Conservation (phyloP, 345 rosid genomes). For the Nasturtium officinale region DNA sequence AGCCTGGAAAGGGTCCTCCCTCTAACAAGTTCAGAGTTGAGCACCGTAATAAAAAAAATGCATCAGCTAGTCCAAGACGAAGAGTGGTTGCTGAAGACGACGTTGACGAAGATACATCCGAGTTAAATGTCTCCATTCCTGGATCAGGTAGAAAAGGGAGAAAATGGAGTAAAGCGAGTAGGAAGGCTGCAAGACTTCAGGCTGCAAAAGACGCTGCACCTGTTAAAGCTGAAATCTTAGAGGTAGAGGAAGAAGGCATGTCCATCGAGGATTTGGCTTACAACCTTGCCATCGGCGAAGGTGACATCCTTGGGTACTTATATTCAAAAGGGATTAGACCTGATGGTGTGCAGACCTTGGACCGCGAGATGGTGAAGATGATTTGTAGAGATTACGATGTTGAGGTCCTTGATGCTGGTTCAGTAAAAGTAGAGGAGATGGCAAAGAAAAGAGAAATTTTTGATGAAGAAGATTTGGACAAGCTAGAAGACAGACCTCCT, state of each 20-base stretch:
- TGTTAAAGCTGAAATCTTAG: constrained; percentile 90
- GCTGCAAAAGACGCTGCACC: constrained; percentile 98
- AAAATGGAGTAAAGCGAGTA: constrained; percentile 96
- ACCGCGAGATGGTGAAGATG: constrained; percentile 95
- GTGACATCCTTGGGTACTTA: constrained; percentile 85
- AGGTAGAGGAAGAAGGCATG: constrained; percentile 92
- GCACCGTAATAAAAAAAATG: constrained; percentile 59
- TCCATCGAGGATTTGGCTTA: constrained; percentile 83
- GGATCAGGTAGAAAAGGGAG: constrained; percentile 87
- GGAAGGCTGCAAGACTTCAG: constrained; percentile 88
- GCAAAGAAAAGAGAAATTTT: constrained; percentile 81
- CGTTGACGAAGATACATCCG: constrained; percentile 75
- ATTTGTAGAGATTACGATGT: constrained; percentile 82
- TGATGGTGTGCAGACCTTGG: constrained; percentile 95
- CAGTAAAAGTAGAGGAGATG: constrained; percentile 81
- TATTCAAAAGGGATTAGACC: constrained; percentile 92
- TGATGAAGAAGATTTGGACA: constrained; percentile 90
- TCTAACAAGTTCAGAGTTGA: constrained; percentile 75
- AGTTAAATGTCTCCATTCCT: constrained; percentile 53
- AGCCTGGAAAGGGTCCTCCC: constrained; percentile 76
- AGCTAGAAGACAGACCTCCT: constrained; percentile 91
- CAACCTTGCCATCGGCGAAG: constrained; percentile 77
- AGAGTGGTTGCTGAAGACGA: constrained; percentile 56
- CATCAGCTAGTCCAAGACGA: constrained; percentile 62
- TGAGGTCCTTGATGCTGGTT: constrained; percentile 80